Percentiles rank a stretch among this genome's conserved stretches.
Conservation (phyloP, 345 rosid genomes). For the Gossypium arboreum region DNA sequence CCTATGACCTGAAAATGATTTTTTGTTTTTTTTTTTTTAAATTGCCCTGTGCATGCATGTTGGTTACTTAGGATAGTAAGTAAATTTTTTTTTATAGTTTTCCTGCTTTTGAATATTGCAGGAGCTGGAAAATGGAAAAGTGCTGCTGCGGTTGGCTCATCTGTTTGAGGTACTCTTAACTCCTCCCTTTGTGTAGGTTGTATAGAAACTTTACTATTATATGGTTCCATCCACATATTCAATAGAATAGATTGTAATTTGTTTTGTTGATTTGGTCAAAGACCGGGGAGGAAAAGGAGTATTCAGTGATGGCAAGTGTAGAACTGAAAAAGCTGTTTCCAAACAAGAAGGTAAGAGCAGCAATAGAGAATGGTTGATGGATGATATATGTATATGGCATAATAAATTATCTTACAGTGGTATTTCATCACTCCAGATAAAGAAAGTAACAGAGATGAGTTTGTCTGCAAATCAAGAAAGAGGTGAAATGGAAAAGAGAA, state of each 20-base stretch:
- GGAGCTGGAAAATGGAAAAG: constrained; percentile 76
- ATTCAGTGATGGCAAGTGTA: constrained; percentile 68
- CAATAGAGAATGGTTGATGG: background rate
- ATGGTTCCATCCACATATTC: background rate
- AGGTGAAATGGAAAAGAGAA: constrained; percentile 68
- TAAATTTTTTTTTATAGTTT: background rate
- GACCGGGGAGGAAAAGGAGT: constrained; percentile 80
- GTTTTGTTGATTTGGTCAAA: constrained; percentile 19
- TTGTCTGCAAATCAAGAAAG: constrained; percentile 89
- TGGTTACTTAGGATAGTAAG: background rate
- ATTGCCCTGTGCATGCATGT: background rate
- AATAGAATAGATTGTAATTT: background rate
- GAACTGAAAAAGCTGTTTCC: constrained; percentile 69
- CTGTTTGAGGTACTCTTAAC: constrained; percentile 59
- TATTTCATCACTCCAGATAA: constrained; percentile 39
- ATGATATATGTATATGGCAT: background rate
- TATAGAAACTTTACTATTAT: background rate
- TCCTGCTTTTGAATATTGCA: constrained; percentile 22
- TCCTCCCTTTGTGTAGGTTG: constrained; percentile 13
- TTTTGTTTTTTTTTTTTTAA: background rate
- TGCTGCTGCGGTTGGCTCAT: constrained; percentile 88
- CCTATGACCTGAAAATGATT: constrained; percentile 7
- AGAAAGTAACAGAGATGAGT: constrained; percentile 60
- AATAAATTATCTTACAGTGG: background rate
- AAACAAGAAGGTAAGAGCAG: constrained; percentile 54